Evolutionary conservation across 2,329 filamentous ascomycete genomes (phyloP).

Genomic region (Calonectria montana): DNA sequence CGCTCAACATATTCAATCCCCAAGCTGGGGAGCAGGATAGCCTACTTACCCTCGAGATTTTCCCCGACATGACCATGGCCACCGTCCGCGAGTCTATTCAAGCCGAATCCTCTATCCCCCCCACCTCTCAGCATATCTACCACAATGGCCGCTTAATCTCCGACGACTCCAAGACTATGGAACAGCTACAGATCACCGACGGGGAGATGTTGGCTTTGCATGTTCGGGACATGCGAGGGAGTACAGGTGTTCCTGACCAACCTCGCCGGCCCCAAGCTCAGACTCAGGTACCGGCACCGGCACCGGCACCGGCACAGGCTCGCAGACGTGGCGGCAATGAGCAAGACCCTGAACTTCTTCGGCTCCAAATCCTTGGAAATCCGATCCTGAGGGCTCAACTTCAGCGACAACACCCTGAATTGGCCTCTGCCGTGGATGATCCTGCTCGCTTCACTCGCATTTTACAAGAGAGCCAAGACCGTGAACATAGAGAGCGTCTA

Average conservation of each 20-base stretch:
- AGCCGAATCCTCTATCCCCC: constrained; percentile 81
- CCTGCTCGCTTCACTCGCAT: constrained; percentile 80
- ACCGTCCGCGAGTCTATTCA: constrained; percentile 90
- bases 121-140: constrained; percentile 83
- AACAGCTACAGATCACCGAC: constrained; percentile 83
- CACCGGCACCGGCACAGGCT: constrained; percentile 35
- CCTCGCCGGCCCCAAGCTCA: constrained; percentile 41
- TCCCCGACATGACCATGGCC: constrained; percentile 83
- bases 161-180: constrained; percentile 83
- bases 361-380: constrained; percentile 85
- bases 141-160: constrained; percentile 86
- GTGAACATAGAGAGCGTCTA: constrained; percentile 77
- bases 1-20: constrained; percentile 83
- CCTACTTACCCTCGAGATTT: constrained; percentile 84
- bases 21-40: constrained; percentile 76
- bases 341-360: constrained; percentile 82
- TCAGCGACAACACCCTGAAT: constrained; percentile 77
- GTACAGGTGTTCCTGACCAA: constrained; percentile 54
- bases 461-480: constrained; percentile 74
- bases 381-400: constrained; percentile 78
- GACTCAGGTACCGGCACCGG: background rate
- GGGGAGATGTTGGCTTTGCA: constrained; percentile 94
- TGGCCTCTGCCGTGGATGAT: constrained; percentile 82
- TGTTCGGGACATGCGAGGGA: constrained; percentile 71
- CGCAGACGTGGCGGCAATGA: constrained; percentile 48